phyloP scores from a whole-genome alignment of 75 land plant species.

The Picea sitchensis region DNA sequence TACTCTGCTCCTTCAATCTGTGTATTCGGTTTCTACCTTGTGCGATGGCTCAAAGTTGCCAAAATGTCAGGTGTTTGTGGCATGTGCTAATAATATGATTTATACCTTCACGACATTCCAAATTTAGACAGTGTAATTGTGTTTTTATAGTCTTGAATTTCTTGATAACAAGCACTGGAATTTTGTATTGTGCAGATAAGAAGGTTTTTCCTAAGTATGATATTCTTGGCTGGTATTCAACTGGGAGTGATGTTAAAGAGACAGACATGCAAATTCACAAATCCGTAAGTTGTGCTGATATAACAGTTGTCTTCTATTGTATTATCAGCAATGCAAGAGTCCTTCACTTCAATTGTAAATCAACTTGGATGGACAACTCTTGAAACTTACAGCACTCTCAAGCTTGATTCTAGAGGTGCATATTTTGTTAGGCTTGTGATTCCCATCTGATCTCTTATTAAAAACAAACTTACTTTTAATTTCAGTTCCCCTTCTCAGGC shows the following conservation, averaged over 20 bases:
- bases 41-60: too few relatives aligned
- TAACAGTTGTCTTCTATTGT: background rate
- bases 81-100: too few relatives aligned
- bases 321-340: background rate
- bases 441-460: too few relatives aligned
- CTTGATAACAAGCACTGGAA: background rate
- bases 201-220: conserved; percentile 97
- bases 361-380: background rate
- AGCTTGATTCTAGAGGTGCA: too few relatives aligned
- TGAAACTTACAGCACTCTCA: background rate
- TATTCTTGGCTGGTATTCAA: conserved; percentile 96
- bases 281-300: conserved; percentile 58
- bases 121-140: too few relatives aligned
- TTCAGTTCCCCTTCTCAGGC: background rate
- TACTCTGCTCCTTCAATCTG: too few relatives aligned
- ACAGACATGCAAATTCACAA: conserved; percentile 94
- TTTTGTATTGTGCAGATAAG: conserved; percentile 58
- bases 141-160: too few relatives aligned
- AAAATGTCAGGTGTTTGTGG: too few relatives aligned
- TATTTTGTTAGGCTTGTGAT: too few relatives aligned
- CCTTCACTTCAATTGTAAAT: background rate
- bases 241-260: conserved; percentile 84
- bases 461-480: background rate
- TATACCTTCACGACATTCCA: too few relatives aligned
- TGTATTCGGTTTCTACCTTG: too few relatives aligned